Evolutionary conservation across 805 yeast species (phyloP), one percentile per base, ranked within the genome.

Genomic region (Candida tibetensis): DNA sequence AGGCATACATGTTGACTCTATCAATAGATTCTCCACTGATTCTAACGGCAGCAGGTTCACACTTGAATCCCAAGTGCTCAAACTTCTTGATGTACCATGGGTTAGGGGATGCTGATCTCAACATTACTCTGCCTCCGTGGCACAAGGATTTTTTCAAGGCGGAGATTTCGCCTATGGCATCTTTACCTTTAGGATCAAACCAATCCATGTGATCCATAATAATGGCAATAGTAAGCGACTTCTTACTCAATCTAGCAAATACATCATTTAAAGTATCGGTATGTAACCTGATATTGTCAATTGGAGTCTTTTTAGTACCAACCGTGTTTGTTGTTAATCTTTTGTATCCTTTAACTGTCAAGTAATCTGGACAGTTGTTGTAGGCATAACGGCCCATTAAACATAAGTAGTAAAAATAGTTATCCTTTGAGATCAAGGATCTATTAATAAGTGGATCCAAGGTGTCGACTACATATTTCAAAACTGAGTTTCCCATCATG

Each of bases 161-260:
- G 23, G 68, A 55, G 46, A 86, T 79, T 58, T 86, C 95, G 30
- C 72, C 69, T 32, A 71, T 63, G 9, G 87, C 90, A 15, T 82
- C 89, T 2, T 52, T 52, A 6, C 82, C 83, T 12, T 68, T 56
- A 26, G 85, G 81, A 48, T 81, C 81, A 55, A 85, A 85, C 95
- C 95, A 85, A 62, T 86, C 95, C 93, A 86, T 84, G 59, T 85
- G 95, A 60, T 85, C 95, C 95, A 85, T 85, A 37, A 85, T 82
- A 29, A 85, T 76, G 22, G 91, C 91, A 49, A 82, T 80, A 4
- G 90, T 80, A 30, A 85, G 71, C 8, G 88, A 76, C 39, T 76
- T 72, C 34, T 72, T 66, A 17, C 79, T 67, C 37, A 85, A 66
- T 45, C 93, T 72, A 29, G 76, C 79, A 45, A 83, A 77, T 2